Evolutionary conservation across 1,139 yeast genomes (phyloP).

Genomic region (Suhomyces bolitotheri): DNA sequence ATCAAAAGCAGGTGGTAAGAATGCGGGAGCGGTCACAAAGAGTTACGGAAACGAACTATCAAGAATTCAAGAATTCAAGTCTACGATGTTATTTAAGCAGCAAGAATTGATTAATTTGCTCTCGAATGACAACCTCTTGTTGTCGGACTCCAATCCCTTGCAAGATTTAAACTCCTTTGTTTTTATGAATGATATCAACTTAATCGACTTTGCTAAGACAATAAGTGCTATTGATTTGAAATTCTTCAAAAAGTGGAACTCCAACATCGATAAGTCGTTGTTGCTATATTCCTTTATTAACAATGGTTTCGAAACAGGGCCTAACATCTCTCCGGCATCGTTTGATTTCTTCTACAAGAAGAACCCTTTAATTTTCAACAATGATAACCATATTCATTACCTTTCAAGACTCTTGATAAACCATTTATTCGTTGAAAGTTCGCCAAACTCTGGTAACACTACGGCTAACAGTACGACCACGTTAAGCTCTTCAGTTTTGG

Average conservation of each 20-base stretch:
- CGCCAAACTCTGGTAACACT: slow-evolving; percentile 7
- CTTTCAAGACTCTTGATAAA: slow-evolving; percentile 69
- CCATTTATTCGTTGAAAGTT: slow-evolving; percentile 62
- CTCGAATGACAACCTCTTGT: slow-evolving; percentile 15
- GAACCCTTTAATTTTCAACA: slow-evolving; percentile 62
- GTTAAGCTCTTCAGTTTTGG: slow-evolving; percentile 25
- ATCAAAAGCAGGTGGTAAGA: not conserved
- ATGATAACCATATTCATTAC: slow-evolving; percentile 68
- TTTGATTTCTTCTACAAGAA: slow-evolving; percentile 41
- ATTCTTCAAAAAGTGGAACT: slow-evolving; percentile 70
- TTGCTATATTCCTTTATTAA: slow-evolving; percentile 34
- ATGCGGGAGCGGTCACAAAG: not conserved
- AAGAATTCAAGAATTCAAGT: slow-evolving; percentile 28
- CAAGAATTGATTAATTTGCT: slow-evolving; percentile 37
- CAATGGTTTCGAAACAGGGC: slow-evolving; percentile 14
- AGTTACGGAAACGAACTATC: slow-evolving; percentile 8
- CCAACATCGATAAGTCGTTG: slow-evolving; percentile 54
- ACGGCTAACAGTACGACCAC: slow-evolving; percentile 1
- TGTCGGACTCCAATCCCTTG: slow-evolving; percentile 27
- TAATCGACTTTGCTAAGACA: slow-evolving; percentile 53
- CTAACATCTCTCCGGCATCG: slow-evolving; percentile 13
- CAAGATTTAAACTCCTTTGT: slow-evolving; percentile 35
- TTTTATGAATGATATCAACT: slow-evolving; percentile 45
- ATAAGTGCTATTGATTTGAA: slow-evolving; percentile 58
- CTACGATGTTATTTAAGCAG: slow-evolving; percentile 37